Evolutionary conservation across 1,284 basidiomycete species (phyloP).

Genomic region (Naganishia albida): DNA sequence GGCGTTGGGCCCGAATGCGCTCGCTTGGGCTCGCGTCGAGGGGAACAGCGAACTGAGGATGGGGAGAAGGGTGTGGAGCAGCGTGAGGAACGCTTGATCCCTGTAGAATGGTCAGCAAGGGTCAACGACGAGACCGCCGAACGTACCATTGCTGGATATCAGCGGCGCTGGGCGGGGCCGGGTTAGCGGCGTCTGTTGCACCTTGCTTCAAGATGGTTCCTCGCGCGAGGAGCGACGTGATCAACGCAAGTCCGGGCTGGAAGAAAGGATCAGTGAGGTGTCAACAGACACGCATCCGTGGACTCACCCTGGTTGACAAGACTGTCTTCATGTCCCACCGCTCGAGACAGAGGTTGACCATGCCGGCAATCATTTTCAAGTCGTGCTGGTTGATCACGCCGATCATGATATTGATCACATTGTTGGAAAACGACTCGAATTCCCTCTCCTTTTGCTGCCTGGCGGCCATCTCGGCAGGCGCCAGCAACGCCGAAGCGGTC

Average conservation of each 20-base stretch:
- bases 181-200: constrained; percentile 36
- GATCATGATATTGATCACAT: constrained; percentile 82
- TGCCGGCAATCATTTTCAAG: constrained; percentile 79
- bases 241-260: constrained; percentile 86
- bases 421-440: constrained; percentile 83
- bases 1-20: constrained; percentile 57
- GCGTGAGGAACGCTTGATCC: constrained; percentile 78
- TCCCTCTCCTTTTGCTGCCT: constrained; percentile 68
- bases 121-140: background rate
- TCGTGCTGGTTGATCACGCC: constrained; percentile 73
- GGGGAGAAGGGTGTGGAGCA: constrained; percentile 76
- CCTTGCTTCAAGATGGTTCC: constrained; percentile 86
- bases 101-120: constrained; percentile 54
- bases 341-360: constrained; percentile 81
- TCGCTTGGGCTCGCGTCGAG: constrained; percentile 69
- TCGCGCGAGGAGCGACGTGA: constrained; percentile 88
- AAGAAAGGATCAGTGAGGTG: constrained; percentile 28
- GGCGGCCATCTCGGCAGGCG: constrained; percentile 7
- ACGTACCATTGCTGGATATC: constrained; percentile 83
- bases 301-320: constrained; percentile 67
- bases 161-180: constrained; percentile 61
- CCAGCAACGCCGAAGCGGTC: constrained; percentile 54
- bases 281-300: background rate
- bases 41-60: constrained; percentile 83
- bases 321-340: constrained; percentile 73